Evolutionary conservation across 345 rosid genomes (phyloP), one percentile per base, ranked within the genome.

Genomic region (Pistacia atlantica): DNA sequence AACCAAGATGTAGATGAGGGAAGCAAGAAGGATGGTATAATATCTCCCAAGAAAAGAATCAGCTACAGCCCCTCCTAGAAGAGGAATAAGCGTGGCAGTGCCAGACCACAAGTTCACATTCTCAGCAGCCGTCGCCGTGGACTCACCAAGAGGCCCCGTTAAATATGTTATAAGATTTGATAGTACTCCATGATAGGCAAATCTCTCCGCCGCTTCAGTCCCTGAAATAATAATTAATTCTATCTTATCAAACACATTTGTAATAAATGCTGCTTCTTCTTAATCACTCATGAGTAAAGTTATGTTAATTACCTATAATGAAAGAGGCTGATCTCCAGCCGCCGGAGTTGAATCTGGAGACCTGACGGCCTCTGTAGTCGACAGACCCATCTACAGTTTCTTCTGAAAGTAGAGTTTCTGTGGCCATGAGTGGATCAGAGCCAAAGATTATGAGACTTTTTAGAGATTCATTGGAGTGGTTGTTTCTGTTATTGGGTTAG

Each of bases 121-220:
- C 57, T 69, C 87, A 0, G 91, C 89, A 0, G 89, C 91, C 9
- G 82, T 60, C 42, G 82, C 89, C 35, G 85, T 86, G 2, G 88
- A 86, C 62, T 86, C 81, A 0, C 88, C 88, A 3, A 88, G 57
- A 12, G 84, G 84, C 42, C 86, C 89, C 8, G 91, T 88, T 78
- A 86, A 72, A 48, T 79, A 88, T 28, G 71, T 84, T 6, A 88
- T 74, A 48, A 88, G 83, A 68, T 86, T 86, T 67, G 89, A 86
- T 6, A 63, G 37, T 33, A 86, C 86, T 1, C 91, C 89, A 45
- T 64, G 80, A 57, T 38, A 84, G 8, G 85, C 84, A 58, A 84
- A 86, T 28, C 89, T 84, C 81, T 88, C 91, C 2, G 86, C 88
- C 8, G 84, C 80, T 76, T 88, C 91, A 75, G 82, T 87, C 14